Percentiles rank a stretch among this genome's conserved stretches.
These are phyloP conservation scores for Diutina scorzettiae DNA, from an alignment of 1,139 yeast species.

Conservation along the genomic window DNA sequence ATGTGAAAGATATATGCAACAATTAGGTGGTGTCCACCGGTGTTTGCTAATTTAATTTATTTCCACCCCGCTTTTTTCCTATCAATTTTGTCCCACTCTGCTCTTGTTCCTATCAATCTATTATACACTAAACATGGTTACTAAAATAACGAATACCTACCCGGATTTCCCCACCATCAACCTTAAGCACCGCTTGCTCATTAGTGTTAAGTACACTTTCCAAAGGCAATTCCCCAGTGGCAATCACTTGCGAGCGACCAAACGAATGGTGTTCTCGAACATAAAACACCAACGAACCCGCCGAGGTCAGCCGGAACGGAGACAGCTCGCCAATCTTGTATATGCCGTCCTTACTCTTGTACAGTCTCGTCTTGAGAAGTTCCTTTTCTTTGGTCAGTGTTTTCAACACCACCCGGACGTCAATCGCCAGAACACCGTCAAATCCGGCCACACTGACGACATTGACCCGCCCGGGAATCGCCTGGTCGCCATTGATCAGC, in stretches of 20 bases:
- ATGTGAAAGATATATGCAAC: no score
- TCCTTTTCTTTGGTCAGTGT: constrained; percentile 44
- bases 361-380: constrained; percentile 51
- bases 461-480: constrained; percentile 43
- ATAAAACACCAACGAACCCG: constrained; percentile 44
- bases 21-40: no score
- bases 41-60: no score
- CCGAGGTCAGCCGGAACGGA: constrained; percentile 55
- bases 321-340: constrained; percentile 55
- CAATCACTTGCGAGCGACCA: constrained; percentile 60
- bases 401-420: constrained; percentile 40
- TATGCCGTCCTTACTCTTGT: constrained; percentile 36
- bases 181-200: constrained; percentile 18
- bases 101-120: no score
- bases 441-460: constrained; percentile 32
- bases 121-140: constrained; percentile 6
- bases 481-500: constrained; percentile 15
- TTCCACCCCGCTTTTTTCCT: no score
- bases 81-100: no score
- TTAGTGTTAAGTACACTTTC: constrained; percentile 24
- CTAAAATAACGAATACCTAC: constrained; percentile 16
- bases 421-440: constrained; percentile 19
- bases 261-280: constrained; percentile 62
- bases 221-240: constrained; percentile 35
- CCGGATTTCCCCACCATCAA: constrained; percentile 20